Evolutionary conservation across 2,329 filamentous ascomycete species (phyloP), one percentile per base, ranked within the genome.

Genomic region (Penicillium sp.): DNA sequence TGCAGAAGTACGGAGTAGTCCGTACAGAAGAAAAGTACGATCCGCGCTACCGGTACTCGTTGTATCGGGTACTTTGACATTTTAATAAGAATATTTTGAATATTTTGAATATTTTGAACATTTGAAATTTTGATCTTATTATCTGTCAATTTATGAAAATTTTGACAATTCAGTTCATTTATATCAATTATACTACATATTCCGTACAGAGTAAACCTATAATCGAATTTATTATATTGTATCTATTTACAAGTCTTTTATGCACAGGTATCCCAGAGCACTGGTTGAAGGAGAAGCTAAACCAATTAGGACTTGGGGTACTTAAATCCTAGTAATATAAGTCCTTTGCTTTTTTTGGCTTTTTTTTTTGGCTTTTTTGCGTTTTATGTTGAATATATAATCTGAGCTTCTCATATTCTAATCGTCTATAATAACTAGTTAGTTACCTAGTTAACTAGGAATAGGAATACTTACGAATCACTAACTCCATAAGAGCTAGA

Each of bases 1-100:
- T 49, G 48, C 39, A 44, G 53, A 52, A 42, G 49, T 42, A 57
- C 45, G 53, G 23, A 27, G 41, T 31, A 19, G 43, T 33, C 31
- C 12, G 31, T 33, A 33, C 31, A 33, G 13, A 5, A 15, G 43
- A 27, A 53, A 52, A 53, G 50, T 53, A 54, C 25, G 44, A 44
- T 15, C 52, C 52, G 36, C 45, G 25, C 51, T 48, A 31, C 41
- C 25, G 48, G 48, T 35, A 44, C 35, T 38, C 35, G 35, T 8
- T 36, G 33, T 36, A 36, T 36, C 10, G 29, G 10, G 29, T 12
- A 29, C 27, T 29, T 10, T 9, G 29, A 31, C 10, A 31, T 31
- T 31, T 10, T 31, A 12, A 31, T 12, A 31, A 6, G 12, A 33
- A 15, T 31, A 13, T 13, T 13, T 13, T 31, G 12, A 13, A 31